Conservation (phyloP, 1,284 basidiomycete genomes). For the Sphaerobolus stellatus region DNA sequence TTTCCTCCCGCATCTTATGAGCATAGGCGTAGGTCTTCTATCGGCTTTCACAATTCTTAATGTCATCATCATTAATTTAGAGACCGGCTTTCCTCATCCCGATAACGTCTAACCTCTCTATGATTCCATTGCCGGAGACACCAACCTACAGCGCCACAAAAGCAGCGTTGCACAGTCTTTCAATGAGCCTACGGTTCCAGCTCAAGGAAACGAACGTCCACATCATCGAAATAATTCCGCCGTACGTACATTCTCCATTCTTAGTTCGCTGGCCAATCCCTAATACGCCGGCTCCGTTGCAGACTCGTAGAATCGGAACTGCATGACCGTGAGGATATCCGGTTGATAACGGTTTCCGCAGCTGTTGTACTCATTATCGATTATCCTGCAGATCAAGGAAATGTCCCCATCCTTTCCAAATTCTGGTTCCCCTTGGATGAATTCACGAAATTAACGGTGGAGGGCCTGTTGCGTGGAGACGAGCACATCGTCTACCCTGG, state of each 20-base stretch:
- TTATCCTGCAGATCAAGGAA: constrained; percentile 46
- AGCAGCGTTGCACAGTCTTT: constrained; percentile 60
- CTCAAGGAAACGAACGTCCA: constrained; percentile 51
- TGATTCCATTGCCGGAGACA: constrained; percentile 43
- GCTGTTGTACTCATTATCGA: constrained; percentile 1
- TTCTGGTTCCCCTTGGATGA: constrained; percentile 60
- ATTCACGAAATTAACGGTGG: constrained; percentile 47
- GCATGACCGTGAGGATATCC: constrained; percentile 61
- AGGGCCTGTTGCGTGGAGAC: constrained; percentile 49
- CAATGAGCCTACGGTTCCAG: constrained; percentile 48
- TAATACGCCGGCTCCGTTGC: constrained; percentile 5
- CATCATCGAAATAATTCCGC: constrained; percentile 61
- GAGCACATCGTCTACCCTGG: constrained; percentile 36
- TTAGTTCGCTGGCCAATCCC: neutral
- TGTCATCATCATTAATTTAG: neutral
- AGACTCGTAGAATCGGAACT: constrained; percentile 65
- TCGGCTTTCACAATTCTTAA: neutral
- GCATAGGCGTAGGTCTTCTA: constrained; percentile 42
- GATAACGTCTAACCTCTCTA: constrained; percentile 52
- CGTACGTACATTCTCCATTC: constrained; percentile 42
- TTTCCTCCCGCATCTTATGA: constrained; percentile 57
- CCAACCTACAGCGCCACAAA: constrained; percentile 60
- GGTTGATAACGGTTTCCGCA: too few species aligned
- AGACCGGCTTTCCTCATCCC: constrained; percentile 49
- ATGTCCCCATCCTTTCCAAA: constrained; percentile 45